Conservation (phyloP, 2,329 filamentous ascomycete genomes). For the Hymenoscyphus albidus region DNA sequence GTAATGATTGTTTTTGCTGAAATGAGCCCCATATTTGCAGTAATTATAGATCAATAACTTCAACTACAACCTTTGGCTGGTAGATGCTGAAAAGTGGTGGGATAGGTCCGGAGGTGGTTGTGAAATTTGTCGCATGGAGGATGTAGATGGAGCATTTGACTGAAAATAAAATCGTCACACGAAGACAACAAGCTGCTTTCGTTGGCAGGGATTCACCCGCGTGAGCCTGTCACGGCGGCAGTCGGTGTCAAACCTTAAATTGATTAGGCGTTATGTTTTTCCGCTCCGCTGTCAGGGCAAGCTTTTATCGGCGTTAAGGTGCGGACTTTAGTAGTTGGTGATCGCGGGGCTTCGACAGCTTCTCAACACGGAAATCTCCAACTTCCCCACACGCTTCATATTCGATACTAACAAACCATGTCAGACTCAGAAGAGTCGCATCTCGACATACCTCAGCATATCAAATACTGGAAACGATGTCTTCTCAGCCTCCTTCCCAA, state of each 20-base stretch:
- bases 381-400: neutral
- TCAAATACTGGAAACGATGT: conserved; percentile 91
- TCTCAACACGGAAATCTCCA: neutral
- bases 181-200: neutral
- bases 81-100: neutral
- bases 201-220: neutral
- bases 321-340: too few species aligned
- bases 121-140: neutral
- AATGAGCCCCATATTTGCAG: conserved; percentile 68
- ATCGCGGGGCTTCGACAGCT: neutral
- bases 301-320: neutral
- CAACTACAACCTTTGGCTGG: neutral
- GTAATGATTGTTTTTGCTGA: conserved; percentile 78
- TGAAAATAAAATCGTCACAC: neutral
- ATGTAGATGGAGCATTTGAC: neutral
- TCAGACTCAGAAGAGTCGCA: conserved; percentile 25
- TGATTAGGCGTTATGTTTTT: conserved; percentile 10
- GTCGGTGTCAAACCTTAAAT: conserved; percentile 10
- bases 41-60: neutral
- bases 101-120: neutral
- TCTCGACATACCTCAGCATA: conserved; percentile 65
- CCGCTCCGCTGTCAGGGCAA: conserved; percentile 8
- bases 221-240: neutral
- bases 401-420: conserved; percentile 17
- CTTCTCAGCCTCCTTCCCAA: conserved; percentile 75